These are phyloP conservation scores for Phytophthora melonis DNA, from an alignment of 352 stramenopile species.

Conservation along the genomic window DNA sequence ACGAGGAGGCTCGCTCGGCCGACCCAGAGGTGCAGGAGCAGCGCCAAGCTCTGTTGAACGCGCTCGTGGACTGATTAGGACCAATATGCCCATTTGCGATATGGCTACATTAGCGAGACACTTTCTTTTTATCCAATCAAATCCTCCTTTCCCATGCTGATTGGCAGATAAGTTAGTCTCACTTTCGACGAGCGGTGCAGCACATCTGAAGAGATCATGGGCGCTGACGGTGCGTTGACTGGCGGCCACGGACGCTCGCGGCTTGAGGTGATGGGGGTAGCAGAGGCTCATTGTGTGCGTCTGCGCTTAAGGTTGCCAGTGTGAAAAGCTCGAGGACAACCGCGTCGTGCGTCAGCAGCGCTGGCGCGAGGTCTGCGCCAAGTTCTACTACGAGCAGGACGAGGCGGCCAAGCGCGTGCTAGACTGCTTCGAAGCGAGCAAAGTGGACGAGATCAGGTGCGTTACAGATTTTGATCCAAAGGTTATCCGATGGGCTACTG, in stretches of 20 bases:
- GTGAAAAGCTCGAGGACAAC: constrained; percentile 37
- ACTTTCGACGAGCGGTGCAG: constrained; percentile 4
- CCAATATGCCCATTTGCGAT: neutral
- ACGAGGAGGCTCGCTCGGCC: constrained; percentile 72
- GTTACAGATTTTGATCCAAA: neutral
- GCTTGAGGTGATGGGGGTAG: neutral
- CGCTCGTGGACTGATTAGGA: constrained; percentile 61
- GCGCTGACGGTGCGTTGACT: constrained; percentile 27
- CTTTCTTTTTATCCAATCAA: constrained; percentile 21
- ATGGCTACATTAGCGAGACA: constrained; percentile 21
- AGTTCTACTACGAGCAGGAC: constrained; percentile 75
- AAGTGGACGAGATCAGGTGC: constrained; percentile 75
- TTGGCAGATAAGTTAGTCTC: constrained; percentile 20
- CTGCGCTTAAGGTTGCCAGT: constrained; percentile 42
- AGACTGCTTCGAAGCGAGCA: constrained; percentile 70
- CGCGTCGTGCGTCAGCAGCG: constrained; percentile 42
- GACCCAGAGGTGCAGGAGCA: constrained; percentile 81
- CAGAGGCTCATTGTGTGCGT: constrained; percentile 12
- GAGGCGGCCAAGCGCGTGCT: constrained; percentile 67
- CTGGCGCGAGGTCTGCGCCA: constrained; percentile 68
- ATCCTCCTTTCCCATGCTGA: neutral
- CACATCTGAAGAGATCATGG: constrained; percentile 32
- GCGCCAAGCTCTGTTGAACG: constrained; percentile 72
- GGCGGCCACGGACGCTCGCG: neutral
- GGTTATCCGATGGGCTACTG: neutral